These are phyloP conservation scores for Cutaneotrichosporon spelunceum DNA, from an alignment of 1,284 basidiomycete species.

Conservation along the genomic window DNA sequence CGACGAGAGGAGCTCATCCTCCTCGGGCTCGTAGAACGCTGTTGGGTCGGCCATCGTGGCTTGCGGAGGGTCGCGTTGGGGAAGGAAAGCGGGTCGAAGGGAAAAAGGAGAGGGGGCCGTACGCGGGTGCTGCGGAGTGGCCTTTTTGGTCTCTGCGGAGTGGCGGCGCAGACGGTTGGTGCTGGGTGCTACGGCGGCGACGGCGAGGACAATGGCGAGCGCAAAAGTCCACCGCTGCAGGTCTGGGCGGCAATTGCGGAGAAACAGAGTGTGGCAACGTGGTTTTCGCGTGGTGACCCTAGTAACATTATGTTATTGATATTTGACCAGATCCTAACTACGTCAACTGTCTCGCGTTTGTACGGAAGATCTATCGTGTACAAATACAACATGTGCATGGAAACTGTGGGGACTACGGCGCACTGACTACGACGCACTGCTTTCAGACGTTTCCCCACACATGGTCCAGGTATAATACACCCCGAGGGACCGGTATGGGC, in stretches of 20 bases:
- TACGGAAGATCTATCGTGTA: no score
- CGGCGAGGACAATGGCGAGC: neutral
- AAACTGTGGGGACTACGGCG: neutral
- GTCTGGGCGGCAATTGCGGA: neutral
- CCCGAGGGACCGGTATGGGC: slow-evolving; percentile 73
- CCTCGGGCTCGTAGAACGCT: slow-evolving; percentile 50
- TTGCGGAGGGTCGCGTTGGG: neutral
- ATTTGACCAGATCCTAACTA: no score
- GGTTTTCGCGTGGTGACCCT: neutral
- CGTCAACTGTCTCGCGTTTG: no score
- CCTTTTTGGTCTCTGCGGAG: slow-evolving; percentile 12
- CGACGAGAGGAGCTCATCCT: slow-evolving; percentile 49
- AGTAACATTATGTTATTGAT: neutral
- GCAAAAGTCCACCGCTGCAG: slow-evolving; percentile 9
- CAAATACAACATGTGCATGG: neutral
- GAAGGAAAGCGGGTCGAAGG: neutral
- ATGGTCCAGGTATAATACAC: slow-evolving; percentile 51
- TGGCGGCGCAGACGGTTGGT: slow-evolving; percentile 5
- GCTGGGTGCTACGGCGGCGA: slow-evolving; percentile 1
- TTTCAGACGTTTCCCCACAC: slow-evolving; percentile 30
- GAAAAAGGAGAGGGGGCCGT: neutral
- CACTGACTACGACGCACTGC: slow-evolving; percentile 1
- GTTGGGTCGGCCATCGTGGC: slow-evolving; percentile 48
- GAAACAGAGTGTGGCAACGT: slow-evolving; percentile 1
- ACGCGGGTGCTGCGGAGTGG: neutral